These are phyloP conservation scores for Elongisporangium prolatum DNA, from an alignment of 352 stramenopile species.

Conservation along the genomic window DNA sequence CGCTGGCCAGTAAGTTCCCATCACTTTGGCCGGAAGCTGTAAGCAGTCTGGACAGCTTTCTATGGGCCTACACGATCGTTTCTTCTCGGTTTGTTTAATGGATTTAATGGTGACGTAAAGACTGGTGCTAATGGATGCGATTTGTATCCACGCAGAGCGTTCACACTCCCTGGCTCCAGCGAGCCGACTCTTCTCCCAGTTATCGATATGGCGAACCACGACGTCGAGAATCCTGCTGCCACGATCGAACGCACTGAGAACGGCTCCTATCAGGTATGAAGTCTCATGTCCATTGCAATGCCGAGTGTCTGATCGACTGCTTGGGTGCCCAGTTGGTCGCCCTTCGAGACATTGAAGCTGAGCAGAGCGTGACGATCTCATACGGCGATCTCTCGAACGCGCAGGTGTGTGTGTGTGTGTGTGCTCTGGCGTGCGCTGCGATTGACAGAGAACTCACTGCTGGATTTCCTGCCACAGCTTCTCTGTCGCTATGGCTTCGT, in stretches of 20 bases:
- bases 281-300: constrained; percentile 1
- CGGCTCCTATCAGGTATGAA: constrained; percentile 44
- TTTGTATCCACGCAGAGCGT: constrained; percentile 28
- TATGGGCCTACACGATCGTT: constrained; percentile 68
- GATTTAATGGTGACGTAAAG: constrained; percentile 1
- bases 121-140: background rate
- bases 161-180: constrained; percentile 21
- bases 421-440: background rate
- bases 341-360: constrained; percentile 33
- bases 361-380: constrained; percentile 55
- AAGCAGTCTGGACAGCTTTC: constrained; percentile 38
- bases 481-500: constrained; percentile 74
- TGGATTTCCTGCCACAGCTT: constrained; percentile 32
- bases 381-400: constrained; percentile 71
- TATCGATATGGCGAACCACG: constrained; percentile 81
- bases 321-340: constrained; percentile 37
- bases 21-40: constrained; percentile 29
- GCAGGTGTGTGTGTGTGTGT: constrained; percentile 30
- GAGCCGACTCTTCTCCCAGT: constrained; percentile 65
- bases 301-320: background rate
- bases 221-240: constrained; percentile 27
- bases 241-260: constrained; percentile 41
- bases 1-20: constrained; percentile 31
- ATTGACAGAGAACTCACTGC: background rate
- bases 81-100: constrained; percentile 39